phyloP scores from a whole-genome alignment of 2,329 filamentous ascomycete species.

The Aspergillus ustus region DNA sequence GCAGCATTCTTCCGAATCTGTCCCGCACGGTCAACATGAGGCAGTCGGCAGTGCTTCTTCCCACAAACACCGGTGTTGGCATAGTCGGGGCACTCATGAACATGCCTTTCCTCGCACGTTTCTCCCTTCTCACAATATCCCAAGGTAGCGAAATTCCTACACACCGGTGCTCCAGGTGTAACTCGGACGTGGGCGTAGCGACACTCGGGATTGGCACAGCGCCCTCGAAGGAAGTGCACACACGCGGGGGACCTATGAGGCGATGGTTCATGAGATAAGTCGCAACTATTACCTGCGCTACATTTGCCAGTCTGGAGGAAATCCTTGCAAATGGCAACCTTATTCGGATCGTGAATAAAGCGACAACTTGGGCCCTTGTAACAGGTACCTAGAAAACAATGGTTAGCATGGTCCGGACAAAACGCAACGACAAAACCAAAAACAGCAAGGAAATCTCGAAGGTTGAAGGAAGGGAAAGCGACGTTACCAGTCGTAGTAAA shows the following conservation, averaged over 20 bases:
- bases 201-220: constrained; percentile 85
- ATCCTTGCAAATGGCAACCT: constrained; percentile 88
- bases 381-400: constrained; percentile 73
- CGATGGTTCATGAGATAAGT: constrained; percentile 85
- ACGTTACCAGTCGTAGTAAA: constrained; percentile 60
- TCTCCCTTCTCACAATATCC: constrained; percentile 88
- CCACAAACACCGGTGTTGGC: constrained; percentile 87
- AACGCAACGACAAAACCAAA: constrained; percentile 19
- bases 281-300: constrained; percentile 76
- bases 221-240: constrained; percentile 85
- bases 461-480: constrained; percentile 36
- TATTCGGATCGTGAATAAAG: constrained; percentile 81
- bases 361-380: constrained; percentile 78
- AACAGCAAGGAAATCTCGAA: constrained; percentile 23
- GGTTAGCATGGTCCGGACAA: constrained; percentile 30
- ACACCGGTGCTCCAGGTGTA: constrained; percentile 77
- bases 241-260: constrained; percentile 86
- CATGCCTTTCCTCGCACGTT: constrained; percentile 79
- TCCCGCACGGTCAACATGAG: constrained; percentile 85
- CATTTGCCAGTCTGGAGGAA: constrained; percentile 82
- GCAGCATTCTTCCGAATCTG: constrained; percentile 66
- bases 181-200: constrained; percentile 84
- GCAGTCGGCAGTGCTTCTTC: constrained; percentile 78
- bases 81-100: constrained; percentile 93
- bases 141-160: constrained; percentile 79